Evolutionary conservation across 176 grass and related monocot species (phyloP).

Genomic region (Miscanthus lutarioriparius): DNA sequence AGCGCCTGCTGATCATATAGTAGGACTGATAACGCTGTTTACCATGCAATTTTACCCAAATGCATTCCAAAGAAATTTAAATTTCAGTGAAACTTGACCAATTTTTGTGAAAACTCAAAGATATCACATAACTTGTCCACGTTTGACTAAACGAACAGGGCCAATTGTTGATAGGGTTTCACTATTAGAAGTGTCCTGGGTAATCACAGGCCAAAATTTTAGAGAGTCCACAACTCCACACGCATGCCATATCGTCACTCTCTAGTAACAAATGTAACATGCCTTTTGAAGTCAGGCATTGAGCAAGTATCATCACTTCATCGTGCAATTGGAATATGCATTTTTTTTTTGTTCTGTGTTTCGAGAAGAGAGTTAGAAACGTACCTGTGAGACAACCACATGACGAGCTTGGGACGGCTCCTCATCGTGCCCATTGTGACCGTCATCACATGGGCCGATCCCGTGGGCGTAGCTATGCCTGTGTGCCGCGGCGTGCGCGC

Average conservation of each 20-base stretch:
- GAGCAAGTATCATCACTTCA: background rate
- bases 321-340: background rate
- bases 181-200: background rate
- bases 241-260: background rate
- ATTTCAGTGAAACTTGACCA: background rate
- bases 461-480: slow-evolving; percentile 41
- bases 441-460: slow-evolving; percentile 5
- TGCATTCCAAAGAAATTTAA: background rate
- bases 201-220: background rate
- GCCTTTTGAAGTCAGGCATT: background rate
- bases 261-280: no score
- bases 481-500: slow-evolving; percentile 56
- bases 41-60: background rate
- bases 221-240: background rate
- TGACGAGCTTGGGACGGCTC: slow-evolving; percentile 54
- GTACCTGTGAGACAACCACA: slow-evolving; percentile 61
- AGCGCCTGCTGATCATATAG: background rate
- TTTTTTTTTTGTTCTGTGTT: background rate
- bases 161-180: background rate
- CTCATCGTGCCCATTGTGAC: slow-evolving; percentile 28
- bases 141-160: background rate
- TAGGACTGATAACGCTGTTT: background rate
- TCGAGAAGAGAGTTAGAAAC: background rate
- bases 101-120: background rate
- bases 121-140: no score